Percentiles rank a stretch among this genome's conserved stretches.
phyloP scores from a whole-genome alignment of 176 grass and related monocot genomes.

The Oryza punctata region DNA sequence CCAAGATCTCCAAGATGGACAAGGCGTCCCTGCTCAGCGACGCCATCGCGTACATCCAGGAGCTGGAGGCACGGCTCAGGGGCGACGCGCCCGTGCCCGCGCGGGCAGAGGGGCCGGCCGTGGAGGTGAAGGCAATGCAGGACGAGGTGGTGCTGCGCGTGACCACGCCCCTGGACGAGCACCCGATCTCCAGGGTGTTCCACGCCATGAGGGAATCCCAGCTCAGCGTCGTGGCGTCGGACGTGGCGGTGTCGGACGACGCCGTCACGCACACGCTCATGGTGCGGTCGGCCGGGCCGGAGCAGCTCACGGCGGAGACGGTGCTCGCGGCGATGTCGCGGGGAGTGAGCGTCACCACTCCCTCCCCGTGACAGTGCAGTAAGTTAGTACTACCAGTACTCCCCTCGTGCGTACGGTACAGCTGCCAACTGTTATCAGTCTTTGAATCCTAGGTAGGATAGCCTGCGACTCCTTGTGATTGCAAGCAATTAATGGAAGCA shows the following conservation, averaged over 20 bases:
- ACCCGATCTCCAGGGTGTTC: conserved; percentile 58
- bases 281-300: conserved; percentile 56
- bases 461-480: conserved; percentile 14
- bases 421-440: conserved; percentile 27
- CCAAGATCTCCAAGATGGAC: conserved; percentile 92
- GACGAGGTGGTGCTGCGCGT: conserved; percentile 83
- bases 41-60: conserved; percentile 83
- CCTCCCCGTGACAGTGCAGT: conserved; percentile 47
- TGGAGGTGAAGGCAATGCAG: conserved; percentile 60
- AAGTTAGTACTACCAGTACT: background rate
- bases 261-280: conserved; percentile 74
- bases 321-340: conserved; percentile 59
- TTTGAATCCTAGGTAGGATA: background rate
- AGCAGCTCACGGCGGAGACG: conserved; percentile 52
- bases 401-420: conserved; percentile 26
- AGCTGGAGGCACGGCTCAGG: conserved; percentile 63
- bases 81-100: conserved; percentile 25
- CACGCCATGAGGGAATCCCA: conserved; percentile 50
- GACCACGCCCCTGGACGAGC: conserved; percentile 61
- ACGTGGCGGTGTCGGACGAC: conserved; percentile 48
- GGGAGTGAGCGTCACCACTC: conserved; percentile 38
- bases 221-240: conserved; percentile 59
- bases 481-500: conserved; percentile 3
- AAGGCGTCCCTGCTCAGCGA: conserved; percentile 87
- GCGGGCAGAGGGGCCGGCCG: conserved; percentile 37